Conservation (phyloP, 1,284 basidiomycete genomes). For the Ustilago nuda region DNA sequence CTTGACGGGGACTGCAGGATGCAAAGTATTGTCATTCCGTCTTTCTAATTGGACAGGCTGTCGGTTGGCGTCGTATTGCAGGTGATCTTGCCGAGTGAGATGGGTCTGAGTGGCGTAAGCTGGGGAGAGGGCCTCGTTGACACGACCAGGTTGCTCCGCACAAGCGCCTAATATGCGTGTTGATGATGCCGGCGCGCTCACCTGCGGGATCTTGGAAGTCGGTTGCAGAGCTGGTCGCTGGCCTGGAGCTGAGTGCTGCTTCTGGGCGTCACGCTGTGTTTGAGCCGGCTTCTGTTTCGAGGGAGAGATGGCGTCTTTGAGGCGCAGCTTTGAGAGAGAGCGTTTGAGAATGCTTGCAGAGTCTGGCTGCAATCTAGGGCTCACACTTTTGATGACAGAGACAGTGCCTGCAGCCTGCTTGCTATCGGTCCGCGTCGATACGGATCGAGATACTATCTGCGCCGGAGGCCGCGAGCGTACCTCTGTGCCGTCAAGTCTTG, state of each 20-base stretch:
- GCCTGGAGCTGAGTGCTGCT: neutral
- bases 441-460: conserved; percentile 8
- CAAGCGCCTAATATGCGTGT: conserved; percentile 16
- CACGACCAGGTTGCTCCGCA: conserved; percentile 19
- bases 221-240: neutral
- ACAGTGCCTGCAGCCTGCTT: conserved; percentile 6
- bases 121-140: conserved; percentile 4
- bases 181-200: conserved; percentile 9
- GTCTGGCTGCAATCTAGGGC: neutral
- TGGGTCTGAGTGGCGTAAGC: conserved; percentile 4
- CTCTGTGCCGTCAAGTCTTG: neutral
- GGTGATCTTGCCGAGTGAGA: neutral
- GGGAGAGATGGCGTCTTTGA: conserved; percentile 29
- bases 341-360: conserved; percentile 27
- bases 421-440: conserved; percentile 23
- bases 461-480: neutral
- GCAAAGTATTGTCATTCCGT: neutral
- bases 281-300: conserved; percentile 7
- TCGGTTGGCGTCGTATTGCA: neutral
- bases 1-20: neutral
- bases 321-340: conserved; percentile 36
- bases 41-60: neutral
- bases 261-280: conserved; percentile 3
- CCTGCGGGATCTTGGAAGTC: conserved; percentile 34
- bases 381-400: conserved; percentile 8